phyloP scores from a whole-genome alignment of 2,329 filamentous ascomycete species.

The Rugonectria rugulosa region DNA sequence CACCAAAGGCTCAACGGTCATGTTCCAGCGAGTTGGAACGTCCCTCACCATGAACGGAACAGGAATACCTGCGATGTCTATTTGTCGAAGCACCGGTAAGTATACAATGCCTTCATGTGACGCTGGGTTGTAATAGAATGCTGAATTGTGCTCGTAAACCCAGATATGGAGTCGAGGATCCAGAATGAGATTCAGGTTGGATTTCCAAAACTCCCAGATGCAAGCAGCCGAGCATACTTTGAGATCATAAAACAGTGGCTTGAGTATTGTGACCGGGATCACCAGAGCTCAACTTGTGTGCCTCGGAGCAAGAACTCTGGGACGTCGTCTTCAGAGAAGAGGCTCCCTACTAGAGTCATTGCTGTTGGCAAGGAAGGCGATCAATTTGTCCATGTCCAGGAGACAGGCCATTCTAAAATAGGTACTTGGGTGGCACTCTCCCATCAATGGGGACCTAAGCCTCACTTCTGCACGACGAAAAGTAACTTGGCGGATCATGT shows the following conservation, averaged over 20 bases:
- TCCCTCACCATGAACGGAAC: conserved; percentile 18
- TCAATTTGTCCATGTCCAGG: neutral
- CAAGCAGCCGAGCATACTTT: neutral
- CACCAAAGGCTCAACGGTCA: conserved; percentile 7
- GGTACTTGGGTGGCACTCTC: neutral
- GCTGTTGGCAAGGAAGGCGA: neutral
- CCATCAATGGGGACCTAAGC: neutral
- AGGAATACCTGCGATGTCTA: conserved; percentile 21
- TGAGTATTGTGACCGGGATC: neutral
- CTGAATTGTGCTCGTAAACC: neutral
- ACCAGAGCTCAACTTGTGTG: neutral
- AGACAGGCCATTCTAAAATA: neutral
- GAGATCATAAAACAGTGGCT: conserved; percentile 14
- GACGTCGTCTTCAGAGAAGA: neutral
- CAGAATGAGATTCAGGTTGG: neutral
- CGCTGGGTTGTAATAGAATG: no score
- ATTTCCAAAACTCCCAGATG: neutral
- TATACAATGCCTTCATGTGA: no score
- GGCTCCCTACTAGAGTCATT: neutral
- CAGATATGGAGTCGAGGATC: neutral
- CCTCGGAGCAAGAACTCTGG: neutral
- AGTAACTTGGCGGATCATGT: neutral
- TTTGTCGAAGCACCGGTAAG: conserved; percentile 7
- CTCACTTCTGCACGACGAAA: neutral
- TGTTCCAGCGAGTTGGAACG: conserved; percentile 5